phyloP scores from a whole-genome alignment of 2,329 filamentous ascomycete genomes.

The Raffaelea albimanens region DNA sequence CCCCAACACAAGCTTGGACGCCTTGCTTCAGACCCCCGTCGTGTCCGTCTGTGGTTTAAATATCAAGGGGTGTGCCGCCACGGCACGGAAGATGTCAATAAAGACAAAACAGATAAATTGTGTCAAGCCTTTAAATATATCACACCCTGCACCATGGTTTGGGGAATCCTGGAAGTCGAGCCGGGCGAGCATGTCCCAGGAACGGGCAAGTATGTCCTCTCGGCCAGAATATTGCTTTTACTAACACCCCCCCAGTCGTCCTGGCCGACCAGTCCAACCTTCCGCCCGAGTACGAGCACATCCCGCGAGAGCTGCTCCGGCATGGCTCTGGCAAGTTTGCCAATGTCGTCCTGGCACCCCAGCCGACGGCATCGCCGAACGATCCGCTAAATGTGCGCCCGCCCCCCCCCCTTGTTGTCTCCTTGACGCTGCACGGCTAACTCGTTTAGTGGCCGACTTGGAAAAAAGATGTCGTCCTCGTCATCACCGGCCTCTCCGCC shows the following conservation, averaged over 20 bases:
- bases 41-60: too few relatives aligned
- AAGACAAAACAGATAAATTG: too few relatives aligned
- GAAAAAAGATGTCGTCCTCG: slow-evolving; percentile 31
- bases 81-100: too few relatives aligned
- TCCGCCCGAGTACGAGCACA: slow-evolving; percentile 31
- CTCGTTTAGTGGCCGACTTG: slow-evolving; percentile 10
- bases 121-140: too few relatives aligned
- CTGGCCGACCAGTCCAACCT: slow-evolving; percentile 36
- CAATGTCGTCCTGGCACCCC: slow-evolving; percentile 29
- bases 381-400: slow-evolving; percentile 34
- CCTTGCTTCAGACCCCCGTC: too few relatives aligned
- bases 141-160: slow-evolving; percentile 3
- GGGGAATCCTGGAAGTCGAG: slow-evolving; percentile 2
- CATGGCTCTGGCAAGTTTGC: slow-evolving; percentile 24
- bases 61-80: too few relatives aligned
- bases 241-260: slow-evolving; percentile 25
- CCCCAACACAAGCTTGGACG: too few relatives aligned
- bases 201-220: background rate
- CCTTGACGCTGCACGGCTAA: background rate
- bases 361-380: slow-evolving; percentile 37
- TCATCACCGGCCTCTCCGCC: slow-evolving; percentile 34
- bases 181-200: background rate
- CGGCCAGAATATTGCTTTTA: background rate
- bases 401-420: background rate
- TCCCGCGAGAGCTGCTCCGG: slow-evolving; percentile 31